Evolutionary conservation across 2,329 filamentous ascomycete species (phyloP).

Genomic region (Neofusicoccum sp.): DNA sequence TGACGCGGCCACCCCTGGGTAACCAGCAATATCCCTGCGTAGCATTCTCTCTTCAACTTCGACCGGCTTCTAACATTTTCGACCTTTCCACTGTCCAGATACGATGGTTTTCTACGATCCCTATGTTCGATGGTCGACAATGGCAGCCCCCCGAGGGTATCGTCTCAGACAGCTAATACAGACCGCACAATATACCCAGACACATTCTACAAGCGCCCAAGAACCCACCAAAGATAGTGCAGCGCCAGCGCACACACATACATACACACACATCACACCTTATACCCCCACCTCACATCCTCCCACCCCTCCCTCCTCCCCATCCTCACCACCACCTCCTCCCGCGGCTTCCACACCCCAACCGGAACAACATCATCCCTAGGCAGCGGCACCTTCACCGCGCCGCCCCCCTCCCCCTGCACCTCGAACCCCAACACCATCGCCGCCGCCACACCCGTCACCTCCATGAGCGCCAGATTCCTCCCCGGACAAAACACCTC

Average conservation of each 20-base stretch:
- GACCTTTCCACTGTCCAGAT: too few relatives aligned
- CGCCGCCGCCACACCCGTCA: neutral
- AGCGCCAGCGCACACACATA: too few relatives aligned
- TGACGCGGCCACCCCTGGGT: neutral
- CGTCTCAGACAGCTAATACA: too few relatives aligned
- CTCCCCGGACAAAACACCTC: slow-evolving; percentile 4
- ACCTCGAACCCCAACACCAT: neutral
- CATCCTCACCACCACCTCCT: neutral
- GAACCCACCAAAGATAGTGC: too few relatives aligned
- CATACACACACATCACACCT: neutral
- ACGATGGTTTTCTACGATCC: too few relatives aligned
- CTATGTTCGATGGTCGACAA: too few relatives aligned
- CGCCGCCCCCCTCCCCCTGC: neutral
- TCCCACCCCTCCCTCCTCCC: slow-evolving; percentile 2
- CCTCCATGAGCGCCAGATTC: neutral
- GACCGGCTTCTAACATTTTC: too few relatives aligned
- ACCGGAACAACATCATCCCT: neutral
- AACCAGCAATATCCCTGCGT: neutral
- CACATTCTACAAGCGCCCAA: too few relatives aligned
- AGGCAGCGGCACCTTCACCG: neutral
- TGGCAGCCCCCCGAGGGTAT: too few relatives aligned
- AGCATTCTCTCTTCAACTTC: neutral
- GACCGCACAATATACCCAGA: too few relatives aligned
- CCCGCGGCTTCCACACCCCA: neutral
- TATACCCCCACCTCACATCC: neutral